Evolutionary conservation across 225 moss, liverwort and hornwort species (phyloP).

Genomic region (Polytrichum formosum): DNA sequence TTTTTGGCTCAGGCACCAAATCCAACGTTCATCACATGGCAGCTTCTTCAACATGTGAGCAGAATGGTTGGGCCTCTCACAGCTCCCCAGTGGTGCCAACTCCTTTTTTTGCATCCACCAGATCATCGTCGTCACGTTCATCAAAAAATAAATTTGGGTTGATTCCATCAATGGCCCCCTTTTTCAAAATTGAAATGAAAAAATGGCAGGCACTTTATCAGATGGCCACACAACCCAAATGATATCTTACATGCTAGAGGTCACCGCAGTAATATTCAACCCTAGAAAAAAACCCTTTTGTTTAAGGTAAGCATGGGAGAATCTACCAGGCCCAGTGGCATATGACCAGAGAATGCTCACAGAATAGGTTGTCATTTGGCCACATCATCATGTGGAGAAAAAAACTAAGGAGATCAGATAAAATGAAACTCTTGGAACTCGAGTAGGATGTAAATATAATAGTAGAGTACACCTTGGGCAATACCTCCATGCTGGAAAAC

Average conservation of each 20-base stretch:
- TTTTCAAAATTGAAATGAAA: too few species aligned
- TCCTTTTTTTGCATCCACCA: slow-evolving; percentile 19
- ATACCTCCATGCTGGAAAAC: slow-evolving; percentile 7
- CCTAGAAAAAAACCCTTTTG: slow-evolving; percentile 22
- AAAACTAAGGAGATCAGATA: too few species aligned
- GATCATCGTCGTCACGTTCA: slow-evolving; percentile 23
- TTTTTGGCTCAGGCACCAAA: background rate
- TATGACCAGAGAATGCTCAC: background rate
- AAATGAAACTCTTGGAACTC: slow-evolving; percentile 9
- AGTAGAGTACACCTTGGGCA: slow-evolving; percentile 18
- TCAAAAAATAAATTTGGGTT: background rate
- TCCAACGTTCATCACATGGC: background rate
- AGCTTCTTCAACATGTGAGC: background rate
- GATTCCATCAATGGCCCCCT: slow-evolving; percentile 11
- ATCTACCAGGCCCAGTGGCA: slow-evolving; percentile 15
- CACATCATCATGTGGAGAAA: too few species aligned
- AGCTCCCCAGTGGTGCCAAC: slow-evolving; percentile 29
- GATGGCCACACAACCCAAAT: slow-evolving; percentile 18
- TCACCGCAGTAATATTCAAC: slow-evolving; percentile 25
- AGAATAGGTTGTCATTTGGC: background rate
- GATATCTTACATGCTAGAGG: slow-evolving; percentile 13
- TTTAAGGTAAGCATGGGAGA: slow-evolving; percentile 19
- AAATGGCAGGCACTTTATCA: slow-evolving; percentile 1
- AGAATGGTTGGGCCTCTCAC: slow-evolving; percentile 2
- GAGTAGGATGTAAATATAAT: slow-evolving; percentile 23